Percentiles rank a stretch among this genome's conserved stretches.
phyloP scores from a whole-genome alignment of 305 asterid species.

The Plantago coronopus region DNA sequence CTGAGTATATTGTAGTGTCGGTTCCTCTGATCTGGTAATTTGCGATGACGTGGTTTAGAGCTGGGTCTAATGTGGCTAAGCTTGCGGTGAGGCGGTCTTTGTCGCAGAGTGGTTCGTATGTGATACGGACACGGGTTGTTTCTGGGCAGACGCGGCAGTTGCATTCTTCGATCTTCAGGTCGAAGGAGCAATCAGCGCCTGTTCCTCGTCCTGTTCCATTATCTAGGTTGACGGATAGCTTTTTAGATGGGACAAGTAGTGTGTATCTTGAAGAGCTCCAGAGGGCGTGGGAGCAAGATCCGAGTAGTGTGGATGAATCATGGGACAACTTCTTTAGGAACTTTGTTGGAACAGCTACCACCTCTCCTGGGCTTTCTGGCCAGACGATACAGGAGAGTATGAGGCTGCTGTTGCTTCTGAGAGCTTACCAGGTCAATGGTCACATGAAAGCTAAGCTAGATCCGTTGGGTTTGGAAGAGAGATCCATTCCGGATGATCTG shows the following conservation, averaged over 20 bases:
- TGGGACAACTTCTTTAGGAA: conserved; percentile 97
- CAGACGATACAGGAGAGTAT: conserved; percentile 98
- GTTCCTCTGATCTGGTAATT: conserved; percentile 26
- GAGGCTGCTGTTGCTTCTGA: conserved; percentile 80
- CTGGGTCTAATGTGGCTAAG: conserved; percentile 71
- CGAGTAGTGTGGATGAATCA: conserved; percentile 86
- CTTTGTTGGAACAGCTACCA: conserved; percentile 89
- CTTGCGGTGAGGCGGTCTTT: conserved; percentile 67
- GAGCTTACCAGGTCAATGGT: conserved; percentile 96
- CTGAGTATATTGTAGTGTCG: conserved; percentile 6
- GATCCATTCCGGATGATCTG: conserved; percentile 77
- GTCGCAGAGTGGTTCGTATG: conserved; percentile 46
- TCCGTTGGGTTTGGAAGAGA: conserved; percentile 70
- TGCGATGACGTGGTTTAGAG: conserved; percentile 77
- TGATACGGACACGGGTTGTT: conserved; percentile 32
- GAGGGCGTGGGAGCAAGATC: conserved; percentile 97
- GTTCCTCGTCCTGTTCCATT: conserved; percentile 83
- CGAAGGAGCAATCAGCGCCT: conserved; percentile 81
- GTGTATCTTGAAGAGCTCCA: conserved; percentile 97
- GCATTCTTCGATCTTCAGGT: conserved; percentile 56
- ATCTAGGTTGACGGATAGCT: conserved; percentile 86
- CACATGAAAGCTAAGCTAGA: conserved; percentile 93
- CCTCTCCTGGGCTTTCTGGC: conserved; percentile 94
- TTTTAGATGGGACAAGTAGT: conserved; percentile 92
- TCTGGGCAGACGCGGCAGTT: conserved; percentile 45